Base-by-base conservation (phyloP, 495 filamentous ascomycete genomes). In the Penicillium maclennaniae region DNA sequence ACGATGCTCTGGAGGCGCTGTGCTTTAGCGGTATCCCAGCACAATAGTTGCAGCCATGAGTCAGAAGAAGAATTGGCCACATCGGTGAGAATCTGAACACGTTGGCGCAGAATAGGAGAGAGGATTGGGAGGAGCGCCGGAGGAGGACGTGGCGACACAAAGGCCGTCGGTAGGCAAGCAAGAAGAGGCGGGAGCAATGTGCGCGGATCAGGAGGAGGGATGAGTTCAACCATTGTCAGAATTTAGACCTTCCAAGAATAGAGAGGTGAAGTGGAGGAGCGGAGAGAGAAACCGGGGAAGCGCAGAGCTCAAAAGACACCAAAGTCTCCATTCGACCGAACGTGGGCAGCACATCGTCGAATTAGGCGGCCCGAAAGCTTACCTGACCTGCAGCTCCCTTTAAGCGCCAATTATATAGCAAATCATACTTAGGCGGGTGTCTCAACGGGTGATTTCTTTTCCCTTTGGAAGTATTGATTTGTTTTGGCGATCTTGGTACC, bases 21-120 rank as follows among this genome's bases (percentile, higher is more conserved):
- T 3, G 86, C 89, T 47, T 85, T 84, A 12, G 76, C 67, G 0
- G 75, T 49, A 49, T 92, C 85, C 83, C 95, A 98, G 60, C 84
- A 91, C n/a, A 98, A 79, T n/a, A 96, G 71, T 2, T 83, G 78
- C 8, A 97, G 83, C 93, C 93, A 98, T 54, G 89, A 87, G 17
- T 92, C 88, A 1, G 78, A 73, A 45, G 80, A 74, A 21, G 85
- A 80, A 1, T 77, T 69, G 16, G 68, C 62, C 4, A 73, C 66
- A 3, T 73, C 67, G 37, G 84, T 82, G 49, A 97, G 78, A 51
- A 93, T 79, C 59, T 91, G 83, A 7, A 97, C 80, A 39, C 93
- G 82, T 65, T 97, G 92, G 45, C 92, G 87, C 4, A 97, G 83
- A 42, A 97, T 93, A 7, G 93, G 92, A 4, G 93, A 88, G 40